phyloP scores from a whole-genome alignment of 2,329 filamentous ascomycete genomes.

The Fusarium luffae region DNA sequence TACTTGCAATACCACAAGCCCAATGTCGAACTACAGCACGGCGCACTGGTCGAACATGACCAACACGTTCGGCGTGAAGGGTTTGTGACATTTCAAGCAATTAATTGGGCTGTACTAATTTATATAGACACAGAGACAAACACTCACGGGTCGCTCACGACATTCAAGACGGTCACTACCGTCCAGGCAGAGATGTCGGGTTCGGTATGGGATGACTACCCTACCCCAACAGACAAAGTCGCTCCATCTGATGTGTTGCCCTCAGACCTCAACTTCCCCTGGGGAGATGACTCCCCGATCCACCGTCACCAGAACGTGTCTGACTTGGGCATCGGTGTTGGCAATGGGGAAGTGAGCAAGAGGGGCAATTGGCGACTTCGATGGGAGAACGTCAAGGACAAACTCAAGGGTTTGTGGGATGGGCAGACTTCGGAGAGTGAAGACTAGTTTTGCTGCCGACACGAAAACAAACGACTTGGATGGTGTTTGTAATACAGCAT shows the following conservation, averaged over 20 bases:
- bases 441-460: constrained; percentile 3
- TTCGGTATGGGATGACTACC: constrained; percentile 21
- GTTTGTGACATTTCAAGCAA: constrained; percentile 21
- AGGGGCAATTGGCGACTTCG: constrained; percentile 15
- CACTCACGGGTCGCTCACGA: constrained; percentile 29
- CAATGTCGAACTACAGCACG: constrained; percentile 19
- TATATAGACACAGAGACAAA: constrained; percentile 10
- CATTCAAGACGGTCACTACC: constrained; percentile 39
- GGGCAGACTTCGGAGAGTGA: constrained; percentile 6
- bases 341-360: constrained; percentile 11
- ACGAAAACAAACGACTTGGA: not conserved
- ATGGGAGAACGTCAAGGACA: constrained; percentile 32
- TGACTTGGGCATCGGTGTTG: constrained; percentile 40
- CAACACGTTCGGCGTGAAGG: constrained; percentile 16
- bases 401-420: constrained; percentile 31
- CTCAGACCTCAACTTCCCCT: constrained; percentile 50
- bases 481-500: not conserved
- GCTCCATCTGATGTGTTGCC: constrained; percentile 39
- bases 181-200: not conserved
- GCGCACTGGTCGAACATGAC: constrained; percentile 36
- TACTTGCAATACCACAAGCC: constrained; percentile 42
- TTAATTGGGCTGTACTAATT: constrained; percentile 6
- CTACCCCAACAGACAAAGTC: constrained; percentile 34
- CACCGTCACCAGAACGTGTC: constrained; percentile 51
- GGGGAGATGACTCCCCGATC: constrained; percentile 51